A percentile compares a stretch with the other conserved stretches of the same genome.
These are phyloP conservation scores for Patellifolia procumbens DNA, from an alignment of 179 eudicot genomes.

Conservation along the genomic window DNA sequence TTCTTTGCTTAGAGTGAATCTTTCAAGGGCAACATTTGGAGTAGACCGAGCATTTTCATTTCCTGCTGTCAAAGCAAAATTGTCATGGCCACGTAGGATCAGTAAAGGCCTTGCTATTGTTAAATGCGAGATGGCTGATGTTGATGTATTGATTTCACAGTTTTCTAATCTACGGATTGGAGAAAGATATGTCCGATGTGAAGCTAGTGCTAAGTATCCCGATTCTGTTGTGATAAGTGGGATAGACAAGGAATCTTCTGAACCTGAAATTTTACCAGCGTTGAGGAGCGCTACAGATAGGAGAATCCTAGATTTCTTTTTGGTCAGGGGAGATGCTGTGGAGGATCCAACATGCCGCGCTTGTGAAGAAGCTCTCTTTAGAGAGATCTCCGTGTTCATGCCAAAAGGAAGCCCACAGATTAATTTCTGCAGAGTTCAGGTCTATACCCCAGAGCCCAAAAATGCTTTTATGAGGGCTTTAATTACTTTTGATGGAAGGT, in stretches of 20 bases:
- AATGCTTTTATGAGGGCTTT: conserved; percentile 65
- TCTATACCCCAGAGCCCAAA: conserved; percentile 58
- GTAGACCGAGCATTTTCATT: conserved; percentile 55
- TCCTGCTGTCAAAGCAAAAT: conserved; percentile 67
- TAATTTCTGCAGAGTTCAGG: conserved; percentile 64
- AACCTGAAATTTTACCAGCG: conserved; percentile 54
- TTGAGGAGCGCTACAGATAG: conserved; percentile 55
- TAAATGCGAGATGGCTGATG: conserved; percentile 56
- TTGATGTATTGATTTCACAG: conserved; percentile 44
- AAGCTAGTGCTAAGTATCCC: conserved; percentile 35
- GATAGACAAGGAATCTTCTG: conserved; percentile 61
- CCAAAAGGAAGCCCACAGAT: conserved; percentile 60
- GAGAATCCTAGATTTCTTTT: conserved; percentile 51
- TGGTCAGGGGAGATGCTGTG: conserved; percentile 62
- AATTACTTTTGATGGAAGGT: conserved; percentile 74
- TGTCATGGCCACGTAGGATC: conserved; percentile 83
- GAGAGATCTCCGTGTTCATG: conserved; percentile 67
- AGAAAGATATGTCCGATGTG: conserved; percentile 45
- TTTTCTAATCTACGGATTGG: conserved; percentile 53
- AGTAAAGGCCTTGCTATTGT: conserved; percentile 72
- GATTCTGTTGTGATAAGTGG: conserved; percentile 58
- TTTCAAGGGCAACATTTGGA: conserved; percentile 50
- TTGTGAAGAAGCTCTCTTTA: conserved; percentile 72
- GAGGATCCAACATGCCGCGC: conserved; percentile 52
- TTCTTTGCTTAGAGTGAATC: conserved; percentile 44